Evolutionary conservation across 805 yeast species (phyloP), one percentile per base, ranked within the genome.

Genomic region (Zygoascus ofunaensis): DNA sequence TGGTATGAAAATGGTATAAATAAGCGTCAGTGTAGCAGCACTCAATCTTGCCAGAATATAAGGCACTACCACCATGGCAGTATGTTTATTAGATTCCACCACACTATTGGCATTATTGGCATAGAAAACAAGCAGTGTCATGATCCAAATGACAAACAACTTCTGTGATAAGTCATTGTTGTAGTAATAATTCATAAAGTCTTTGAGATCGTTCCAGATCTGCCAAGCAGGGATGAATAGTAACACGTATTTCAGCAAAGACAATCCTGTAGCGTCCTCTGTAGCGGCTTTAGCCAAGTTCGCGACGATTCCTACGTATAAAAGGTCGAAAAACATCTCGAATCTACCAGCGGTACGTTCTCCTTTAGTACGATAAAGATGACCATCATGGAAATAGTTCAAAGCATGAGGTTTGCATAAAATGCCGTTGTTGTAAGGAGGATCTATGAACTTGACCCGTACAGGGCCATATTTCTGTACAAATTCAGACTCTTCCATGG

Each of bases 191-290:
- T 79, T 77, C 70, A 77, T 75, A 52, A 78, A 69, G 46, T 77
- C 82, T 53, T 76, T 74, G 46, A 79, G 63, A 53, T 78, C 83
- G n/a, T 70, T 58, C 84, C 85, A 79, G 19, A 79, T 73, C 18
- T 70, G 71, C 75, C 77, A 80, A n/a, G 77, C 70, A 0, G 82
- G 82, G 17, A 73, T 41, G 45, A 77, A 79, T 2, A 76, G 55
- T 35, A 79, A 52, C 4, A 75, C 43, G 54, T 77, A 79, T 49
- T 67, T 67, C 33, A 71, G 58, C 21, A 79, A 58, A 0, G 76
- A 58, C 3, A 55, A 55, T 33, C 79, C 79, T 17, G 67, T 58
- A 24, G 79, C 77, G 15, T 71, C 57, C 45, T 71, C 74, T 3
- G 74, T 66, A 0, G 80, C 80, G 36, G 60, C 60, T 3, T 74